Evolutionary conservation across 208 protist species (phyloP), one percentile per base, ranked within the genome.

Genomic region (Trypanosoma lewisi): DNA sequence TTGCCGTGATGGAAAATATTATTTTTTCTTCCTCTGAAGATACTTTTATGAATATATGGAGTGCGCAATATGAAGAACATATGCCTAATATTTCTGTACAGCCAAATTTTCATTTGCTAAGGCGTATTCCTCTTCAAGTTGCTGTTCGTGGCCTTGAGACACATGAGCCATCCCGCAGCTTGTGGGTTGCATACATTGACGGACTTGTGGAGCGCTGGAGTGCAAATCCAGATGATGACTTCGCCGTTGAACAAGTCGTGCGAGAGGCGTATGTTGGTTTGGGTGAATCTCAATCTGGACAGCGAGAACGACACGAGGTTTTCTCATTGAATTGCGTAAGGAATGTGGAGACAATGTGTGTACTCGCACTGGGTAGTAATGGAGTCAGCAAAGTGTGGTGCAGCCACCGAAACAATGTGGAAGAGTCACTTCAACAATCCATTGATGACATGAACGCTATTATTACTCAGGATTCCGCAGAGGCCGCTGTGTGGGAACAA

Each of bases 311-410:
- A 11, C 44, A 52, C 50, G 48, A 58, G 4, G 72, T 91, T 37
- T 31, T 77, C 2, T 48, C 70, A 1, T 48, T 92, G 4, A 68
- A 83, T 36, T 74, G 75, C 14, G 50, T 93, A 8, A 63, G 73
- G 19, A 75, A 80, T 11, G 78, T 87, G 37, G 85, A 93, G 55
- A 91, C 86, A 34, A 73, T 94, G 64, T 80, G 91, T 65, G 78
- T 94, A 39, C 69, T 93, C 11, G 81, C 83, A 11, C 60, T 96
- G 8, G 87, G 87, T 17, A 94, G 84, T 73, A 93, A 93, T 67
- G 87, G 87, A 17, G 69, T 90, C 6, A 96, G 94, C 72, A 93
- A 88, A 56, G 77, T 94, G 4, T 96, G 91, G 89, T 91, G 87
- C 70, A 75, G 70, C 19, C 82, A 88, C 48, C 66, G 73, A 45